Percentiles rank a stretch among this genome's conserved stretches.
These are phyloP conservation scores for Rusavskia elegans DNA, from an alignment of 495 filamentous ascomycete species.

Conservation along the genomic window DNA sequence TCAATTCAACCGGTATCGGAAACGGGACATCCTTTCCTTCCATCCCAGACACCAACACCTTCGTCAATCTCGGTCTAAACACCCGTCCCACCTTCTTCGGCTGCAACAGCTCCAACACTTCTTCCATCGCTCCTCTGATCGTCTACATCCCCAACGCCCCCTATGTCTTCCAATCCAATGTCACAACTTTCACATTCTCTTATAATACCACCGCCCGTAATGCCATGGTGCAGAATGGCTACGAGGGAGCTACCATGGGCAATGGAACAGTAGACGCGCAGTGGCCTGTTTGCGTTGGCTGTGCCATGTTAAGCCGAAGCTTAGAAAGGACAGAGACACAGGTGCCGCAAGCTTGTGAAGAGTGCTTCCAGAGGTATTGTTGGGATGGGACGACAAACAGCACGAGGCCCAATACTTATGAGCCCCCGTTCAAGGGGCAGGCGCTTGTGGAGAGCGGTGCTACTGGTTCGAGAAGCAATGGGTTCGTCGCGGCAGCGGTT, in stretches of 20 bases:
- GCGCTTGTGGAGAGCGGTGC: conserved; percentile 4
- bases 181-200: conserved; percentile 49
- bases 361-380: conserved; percentile 72
- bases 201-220: conserved; percentile 53
- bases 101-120: conserved; percentile 58
- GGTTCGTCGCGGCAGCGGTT: conserved; percentile 12
- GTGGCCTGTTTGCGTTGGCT: conserved; percentile 74
- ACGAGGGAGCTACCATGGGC: conserved; percentile 62
- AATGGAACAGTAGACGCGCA: conserved; percentile 55
- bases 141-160: conserved; percentile 87
- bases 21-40: conserved; percentile 77
- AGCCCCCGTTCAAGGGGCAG: conserved; percentile 15
- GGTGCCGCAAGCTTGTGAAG: conserved; percentile 49
- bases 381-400: conserved; percentile 60
- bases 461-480: conserved; percentile 7
- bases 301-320: conserved; percentile 68
- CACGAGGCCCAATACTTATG: conserved; percentile 17
- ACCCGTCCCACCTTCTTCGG: conserved; percentile 83
- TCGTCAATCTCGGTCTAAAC: conserved; percentile 78
- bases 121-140: conserved; percentile 43
- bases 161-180: conserved; percentile 56
- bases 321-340: conserved; percentile 47
- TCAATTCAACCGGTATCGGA: conserved; percentile 31
- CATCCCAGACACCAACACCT: conserved; percentile 71
- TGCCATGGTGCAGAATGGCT: conserved; percentile 69